Evolutionary conservation across 306 rosid genomes (phyloP).

Genomic region (Cicer arietinum): DNA sequence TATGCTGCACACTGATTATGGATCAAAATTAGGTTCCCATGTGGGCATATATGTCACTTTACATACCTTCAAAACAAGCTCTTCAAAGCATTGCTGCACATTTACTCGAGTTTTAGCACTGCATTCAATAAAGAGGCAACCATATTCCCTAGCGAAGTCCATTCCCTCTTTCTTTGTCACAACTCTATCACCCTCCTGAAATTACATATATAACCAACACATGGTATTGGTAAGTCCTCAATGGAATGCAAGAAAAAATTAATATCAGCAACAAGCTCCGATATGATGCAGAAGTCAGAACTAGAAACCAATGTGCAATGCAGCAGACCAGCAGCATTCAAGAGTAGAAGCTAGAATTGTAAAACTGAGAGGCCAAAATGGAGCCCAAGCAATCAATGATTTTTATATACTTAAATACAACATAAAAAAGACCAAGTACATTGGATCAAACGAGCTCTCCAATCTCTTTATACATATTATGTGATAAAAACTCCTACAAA

Average conservation of each 20-base stretch:
- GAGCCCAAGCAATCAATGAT: conserved; percentile 16
- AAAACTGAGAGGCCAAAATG: conserved; percentile 12
- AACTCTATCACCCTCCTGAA: conserved; percentile 84
- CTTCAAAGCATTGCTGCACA: conserved; percentile 96
- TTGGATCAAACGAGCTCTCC: conserved; percentile 10
- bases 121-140: conserved; percentile 93
- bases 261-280: conserved; percentile 14
- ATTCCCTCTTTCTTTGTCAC: conserved; percentile 95
- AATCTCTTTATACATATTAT: not conserved
- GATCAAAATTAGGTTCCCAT: not conserved
- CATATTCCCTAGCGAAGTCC: conserved; percentile 86
- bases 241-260: not conserved
- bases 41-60: conserved; percentile 29
- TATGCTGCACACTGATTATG: conserved; percentile 12
- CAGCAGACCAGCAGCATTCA: conserved; percentile 20
- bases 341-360: conserved; percentile 30
- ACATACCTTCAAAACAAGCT: conserved; percentile 90
- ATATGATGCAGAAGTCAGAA: conserved; percentile 33
- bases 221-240: conserved; percentile 41
- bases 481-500: conserved; percentile 8
- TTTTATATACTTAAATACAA: conserved; percentile 26
- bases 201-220: conserved; percentile 42
- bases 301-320: conserved; percentile 30
- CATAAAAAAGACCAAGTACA: conserved; percentile 8
- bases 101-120: conserved; percentile 97